Conservation (phyloP, 2,329 filamentous ascomycete species). For the Curvularia eragrostidis region DNA sequence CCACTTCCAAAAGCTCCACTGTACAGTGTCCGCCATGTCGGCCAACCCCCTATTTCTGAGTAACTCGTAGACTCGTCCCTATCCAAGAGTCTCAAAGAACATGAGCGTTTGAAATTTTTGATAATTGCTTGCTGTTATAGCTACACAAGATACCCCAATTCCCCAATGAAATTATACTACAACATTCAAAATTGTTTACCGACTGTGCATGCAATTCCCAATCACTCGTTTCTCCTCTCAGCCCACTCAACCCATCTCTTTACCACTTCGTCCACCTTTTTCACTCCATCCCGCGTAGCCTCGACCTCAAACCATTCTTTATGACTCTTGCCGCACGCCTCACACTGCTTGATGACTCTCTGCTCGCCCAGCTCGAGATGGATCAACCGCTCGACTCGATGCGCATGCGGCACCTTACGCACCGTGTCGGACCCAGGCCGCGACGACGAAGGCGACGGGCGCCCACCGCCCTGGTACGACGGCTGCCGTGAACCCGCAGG, state of each 20-base stretch:
- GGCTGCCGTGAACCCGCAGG: conserved; percentile 22
- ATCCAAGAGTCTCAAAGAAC: conserved; percentile 7
- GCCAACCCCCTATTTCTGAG: conserved; percentile 15
- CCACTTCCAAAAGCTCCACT: conserved; percentile 23
- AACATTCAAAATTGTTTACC: neutral
- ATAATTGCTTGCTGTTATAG: conserved; percentile 24
- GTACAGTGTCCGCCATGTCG: conserved; percentile 38
- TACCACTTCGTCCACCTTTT: conserved; percentile 73
- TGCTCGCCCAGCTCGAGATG: conserved; percentile 81
- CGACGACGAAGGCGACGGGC: neutral
- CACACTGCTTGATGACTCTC: conserved; percentile 69
- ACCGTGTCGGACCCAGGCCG: conserved; percentile 34
- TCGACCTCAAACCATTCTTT: conserved; percentile 95
- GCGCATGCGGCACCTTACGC: conserved; percentile 81
- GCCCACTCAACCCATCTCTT: conserved; percentile 88
- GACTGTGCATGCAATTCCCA: neutral
- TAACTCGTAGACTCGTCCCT: conserved; percentile 7
- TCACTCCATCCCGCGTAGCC: conserved; percentile 73
- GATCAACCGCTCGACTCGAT: conserved; percentile 87
- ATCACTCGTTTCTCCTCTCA: conserved; percentile 52
- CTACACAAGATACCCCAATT: conserved; percentile 42
- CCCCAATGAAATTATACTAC: conserved; percentile 23
- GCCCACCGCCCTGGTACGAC: neutral
- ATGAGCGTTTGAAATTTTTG: conserved; percentile 14
- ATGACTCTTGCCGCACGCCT: conserved; percentile 82